These are phyloP conservation scores for Rubus parviflorus DNA, from an alignment of 306 rosid genomes.

Conservation along the genomic window DNA sequence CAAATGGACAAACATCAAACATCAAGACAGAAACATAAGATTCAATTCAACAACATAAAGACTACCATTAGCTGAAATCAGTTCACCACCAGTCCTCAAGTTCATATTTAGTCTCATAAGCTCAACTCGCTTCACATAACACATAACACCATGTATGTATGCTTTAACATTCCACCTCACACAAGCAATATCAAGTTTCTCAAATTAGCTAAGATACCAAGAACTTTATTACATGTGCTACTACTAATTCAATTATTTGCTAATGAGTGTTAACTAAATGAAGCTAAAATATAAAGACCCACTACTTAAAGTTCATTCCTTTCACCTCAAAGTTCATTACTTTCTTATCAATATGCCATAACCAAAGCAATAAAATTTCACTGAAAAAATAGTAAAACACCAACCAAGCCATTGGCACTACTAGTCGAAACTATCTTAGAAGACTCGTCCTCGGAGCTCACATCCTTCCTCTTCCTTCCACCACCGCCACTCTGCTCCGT, in stretches of 20 bases:
- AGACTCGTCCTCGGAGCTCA: conserved; percentile 65
- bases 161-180: neutral
- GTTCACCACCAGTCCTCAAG: neutral
- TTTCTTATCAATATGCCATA: neutral
- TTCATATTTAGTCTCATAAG: neutral
- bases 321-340: neutral
- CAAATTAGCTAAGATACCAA: neutral
- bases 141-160: too few relatives aligned
- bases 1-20: neutral
- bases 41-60: neutral
- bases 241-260: neutral
- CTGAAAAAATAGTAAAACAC: conserved; percentile 18
- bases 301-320: neutral
- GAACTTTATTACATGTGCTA: neutral
- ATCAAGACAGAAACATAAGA: neutral
- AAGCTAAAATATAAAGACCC: conserved; percentile 8
- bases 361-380: conserved; percentile 13
- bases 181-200: neutral
- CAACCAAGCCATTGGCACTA: conserved; percentile 57
- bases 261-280: neutral
- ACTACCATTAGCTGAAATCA: conserved; percentile 6
- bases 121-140: neutral
- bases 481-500: conserved; percentile 56
- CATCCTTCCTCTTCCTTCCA: conserved; percentile 59
- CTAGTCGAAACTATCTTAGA: conserved; percentile 62